Conservation (phyloP, 2,329 filamentous ascomycete species). For the Cladosporium sphaerospermum region DNA sequence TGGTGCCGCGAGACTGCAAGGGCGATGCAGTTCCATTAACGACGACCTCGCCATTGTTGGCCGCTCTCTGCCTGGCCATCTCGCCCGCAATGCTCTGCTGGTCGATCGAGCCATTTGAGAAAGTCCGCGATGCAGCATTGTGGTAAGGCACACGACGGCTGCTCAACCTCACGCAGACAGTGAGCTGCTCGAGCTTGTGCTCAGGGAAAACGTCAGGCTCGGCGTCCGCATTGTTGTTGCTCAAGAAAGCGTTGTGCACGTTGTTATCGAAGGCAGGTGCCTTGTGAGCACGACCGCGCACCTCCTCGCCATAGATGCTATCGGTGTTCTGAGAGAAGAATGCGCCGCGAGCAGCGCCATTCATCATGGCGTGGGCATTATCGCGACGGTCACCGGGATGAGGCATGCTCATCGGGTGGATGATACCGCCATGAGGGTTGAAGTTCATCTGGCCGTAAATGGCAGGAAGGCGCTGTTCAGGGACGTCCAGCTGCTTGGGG, state of each 20-base stretch:
- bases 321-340: conserved; percentile 18
- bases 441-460: conserved; percentile 1
- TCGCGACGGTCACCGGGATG: conserved; percentile 5
- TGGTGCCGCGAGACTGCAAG: neutral
- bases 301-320: conserved; percentile 22
- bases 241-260: conserved; percentile 15
- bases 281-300: conserved; percentile 25
- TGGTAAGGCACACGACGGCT: conserved; percentile 31
- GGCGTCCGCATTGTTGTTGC: conserved; percentile 14
- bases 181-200: conserved; percentile 47
- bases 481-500: conserved; percentile 42
- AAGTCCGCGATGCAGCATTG: conserved; percentile 41
- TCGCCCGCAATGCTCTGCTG: conserved; percentile 46
- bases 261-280: conserved; percentile 26
- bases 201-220: conserved; percentile 46
- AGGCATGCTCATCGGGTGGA: neutral
- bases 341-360: conserved; percentile 20
- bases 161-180: conserved; percentile 44
- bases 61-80: conserved; percentile 35
- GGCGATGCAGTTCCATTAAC: conserved; percentile 19
- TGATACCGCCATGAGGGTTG: neutral
- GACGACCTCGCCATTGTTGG: conserved; percentile 30
- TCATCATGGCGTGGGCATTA: conserved; percentile 18
- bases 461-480: conserved; percentile 21
- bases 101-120: conserved; percentile 53